phyloP scores from a whole-genome alignment of 345 rosid genomes.

The Erucastrum elatum region DNA sequence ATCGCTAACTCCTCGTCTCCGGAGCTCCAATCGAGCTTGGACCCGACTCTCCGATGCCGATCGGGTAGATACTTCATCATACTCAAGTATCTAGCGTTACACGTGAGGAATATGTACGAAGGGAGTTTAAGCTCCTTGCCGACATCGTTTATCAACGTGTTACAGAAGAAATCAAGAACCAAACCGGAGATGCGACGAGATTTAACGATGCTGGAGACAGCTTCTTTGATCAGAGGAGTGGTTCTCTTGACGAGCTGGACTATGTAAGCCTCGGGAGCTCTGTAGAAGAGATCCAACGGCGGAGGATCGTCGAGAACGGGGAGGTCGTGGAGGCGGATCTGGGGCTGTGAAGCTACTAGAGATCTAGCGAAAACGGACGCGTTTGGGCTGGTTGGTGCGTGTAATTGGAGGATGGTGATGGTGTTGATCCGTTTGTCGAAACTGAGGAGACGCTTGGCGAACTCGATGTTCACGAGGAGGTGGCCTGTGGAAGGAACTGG shows the following conservation, averaged over 20 bases:
- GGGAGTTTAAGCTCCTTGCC: conserved; percentile 27
- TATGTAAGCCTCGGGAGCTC: conserved; percentile 34
- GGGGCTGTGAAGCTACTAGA: conserved; percentile 36
- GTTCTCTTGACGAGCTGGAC: conserved; percentile 17
- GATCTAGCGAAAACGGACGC: conserved; percentile 37
- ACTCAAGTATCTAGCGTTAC: neutral
- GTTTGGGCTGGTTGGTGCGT: conserved; percentile 27
- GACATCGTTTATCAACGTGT: conserved; percentile 39
- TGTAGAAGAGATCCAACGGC: conserved; percentile 24
- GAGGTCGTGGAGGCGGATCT: conserved; percentile 27
- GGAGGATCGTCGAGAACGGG: conserved; percentile 32
- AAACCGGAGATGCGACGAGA: conserved; percentile 39
- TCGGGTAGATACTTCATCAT: neutral
- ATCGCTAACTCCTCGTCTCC: neutral
- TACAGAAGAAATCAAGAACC: conserved; percentile 52
- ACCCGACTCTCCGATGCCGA: neutral
- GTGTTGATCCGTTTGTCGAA: conserved; percentile 42
- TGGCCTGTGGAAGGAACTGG: conserved; percentile 50
- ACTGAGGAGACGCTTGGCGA: conserved; percentile 47
- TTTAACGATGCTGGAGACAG: conserved; percentile 16
- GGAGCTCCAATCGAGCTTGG: neutral
- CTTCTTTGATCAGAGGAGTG: conserved; percentile 16
- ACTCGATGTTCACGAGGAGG: conserved; percentile 48
- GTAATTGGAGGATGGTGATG: conserved; percentile 28
- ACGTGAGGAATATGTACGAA: neutral